A percentile compares a stretch with the other conserved stretches of the same genome.
Conservation (phyloP, 352 stramenopile genomes). For the Aphanomyces euteiches region DNA sequence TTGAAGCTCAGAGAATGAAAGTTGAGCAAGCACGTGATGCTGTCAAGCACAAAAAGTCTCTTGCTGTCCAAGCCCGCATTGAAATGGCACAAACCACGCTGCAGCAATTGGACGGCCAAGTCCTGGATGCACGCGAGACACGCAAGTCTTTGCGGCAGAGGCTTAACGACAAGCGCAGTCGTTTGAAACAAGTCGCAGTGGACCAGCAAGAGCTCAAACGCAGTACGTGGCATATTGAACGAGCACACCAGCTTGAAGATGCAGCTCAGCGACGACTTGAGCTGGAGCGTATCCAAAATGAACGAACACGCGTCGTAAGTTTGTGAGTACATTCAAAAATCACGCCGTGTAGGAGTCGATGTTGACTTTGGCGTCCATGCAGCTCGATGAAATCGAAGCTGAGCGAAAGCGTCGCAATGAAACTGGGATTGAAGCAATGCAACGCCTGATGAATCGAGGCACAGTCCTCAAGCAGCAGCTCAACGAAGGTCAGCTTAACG, state of each 20-base stretch:
- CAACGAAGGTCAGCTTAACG: background rate
- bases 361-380: background rate
- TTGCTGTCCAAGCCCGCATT: background rate
- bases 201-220: constrained; percentile 9
- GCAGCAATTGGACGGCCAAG: background rate
- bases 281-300: background rate
- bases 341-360: background rate
- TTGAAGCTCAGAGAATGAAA: constrained; percentile 5
- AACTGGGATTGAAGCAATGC: background rate
- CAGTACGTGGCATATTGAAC: constrained; percentile 6
- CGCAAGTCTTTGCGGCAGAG: constrained; percentile 7
- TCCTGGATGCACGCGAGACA: background rate
- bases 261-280: background rate
- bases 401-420: background rate
- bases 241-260: background rate
- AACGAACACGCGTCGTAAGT: constrained; percentile 1
- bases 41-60: constrained; percentile 10
- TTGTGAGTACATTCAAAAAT: background rate
- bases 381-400: constrained; percentile 2
- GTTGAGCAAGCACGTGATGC: constrained; percentile 6
- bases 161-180: background rate
- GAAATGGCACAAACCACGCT: background rate
- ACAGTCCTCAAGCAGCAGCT: constrained; percentile 15
- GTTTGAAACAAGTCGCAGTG: background rate
- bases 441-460: background rate